Evolutionary conservation across 2,329 filamentous ascomycete genomes (phyloP).

Genomic region (Aspergillus transmontanensis): DNA sequence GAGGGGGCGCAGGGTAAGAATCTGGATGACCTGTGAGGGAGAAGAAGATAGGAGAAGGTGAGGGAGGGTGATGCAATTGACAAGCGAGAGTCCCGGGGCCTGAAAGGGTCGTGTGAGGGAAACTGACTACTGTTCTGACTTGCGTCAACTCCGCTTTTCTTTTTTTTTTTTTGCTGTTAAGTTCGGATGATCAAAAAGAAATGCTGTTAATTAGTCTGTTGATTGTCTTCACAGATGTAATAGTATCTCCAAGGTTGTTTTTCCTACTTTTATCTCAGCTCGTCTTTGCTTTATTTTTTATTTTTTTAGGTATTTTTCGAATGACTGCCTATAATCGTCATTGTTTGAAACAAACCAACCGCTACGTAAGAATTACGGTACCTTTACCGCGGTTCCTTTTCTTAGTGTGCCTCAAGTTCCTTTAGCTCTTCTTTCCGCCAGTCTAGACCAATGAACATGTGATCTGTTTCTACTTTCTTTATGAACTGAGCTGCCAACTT

Average conservation of each 20-base stretch:
- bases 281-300: background rate
- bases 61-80: slow-evolving; percentile 23
- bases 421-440: background rate
- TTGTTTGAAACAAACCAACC: background rate
- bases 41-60: slow-evolving; percentile 16
- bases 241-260: background rate
- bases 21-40: slow-evolving; percentile 7
- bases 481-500: background rate
- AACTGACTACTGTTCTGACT: background rate
- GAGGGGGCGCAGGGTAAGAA: slow-evolving; percentile 20
- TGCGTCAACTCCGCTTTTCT: slow-evolving; percentile 1
- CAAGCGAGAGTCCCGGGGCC: slow-evolving; percentile 15
- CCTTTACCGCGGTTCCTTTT: background rate
- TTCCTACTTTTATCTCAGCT: background rate
- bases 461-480: background rate
- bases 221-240: background rate
- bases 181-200: background rate
- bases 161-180: background rate
- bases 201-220: background rate
- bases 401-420: background rate
- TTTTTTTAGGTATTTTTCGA: background rate
- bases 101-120: slow-evolving; percentile 19
- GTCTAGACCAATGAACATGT: slow-evolving; percentile 1
- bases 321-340: background rate
- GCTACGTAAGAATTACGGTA: background rate